A percentile compares a stretch with the other conserved stretches of the same genome.
Evolutionary conservation across 352 stramenopile genomes (phyloP).

Genomic region (Detonula confervacea): DNA sequence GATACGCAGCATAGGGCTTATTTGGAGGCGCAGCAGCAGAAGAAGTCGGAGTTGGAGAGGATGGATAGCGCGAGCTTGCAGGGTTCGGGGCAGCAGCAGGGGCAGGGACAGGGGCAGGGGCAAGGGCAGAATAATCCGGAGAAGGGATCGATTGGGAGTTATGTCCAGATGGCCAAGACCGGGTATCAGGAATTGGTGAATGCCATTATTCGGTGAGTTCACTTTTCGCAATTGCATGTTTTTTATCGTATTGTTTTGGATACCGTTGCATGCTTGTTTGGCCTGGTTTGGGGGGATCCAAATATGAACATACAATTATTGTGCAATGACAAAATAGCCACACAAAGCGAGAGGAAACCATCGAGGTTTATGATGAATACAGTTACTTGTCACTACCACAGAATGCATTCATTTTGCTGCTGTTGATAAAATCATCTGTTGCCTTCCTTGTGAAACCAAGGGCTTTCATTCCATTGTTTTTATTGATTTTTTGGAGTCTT

Average conservation of each 20-base stretch:
- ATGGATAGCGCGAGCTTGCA: neutral
- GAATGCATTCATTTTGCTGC: neutral
- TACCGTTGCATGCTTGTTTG: neutral
- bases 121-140: too few relatives aligned
- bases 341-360: neutral
- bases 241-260: neutral
- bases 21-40: conserved; percentile 9
- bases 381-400: conserved; percentile 1
- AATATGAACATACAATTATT: too few relatives aligned
- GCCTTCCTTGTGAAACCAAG: conserved; percentile 2
- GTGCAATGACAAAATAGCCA: neutral
- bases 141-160: conserved; percentile 44
- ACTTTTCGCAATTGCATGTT: too few relatives aligned
- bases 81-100: neutral
- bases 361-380: conserved; percentile 2
- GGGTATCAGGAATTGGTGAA: conserved; percentile 92
- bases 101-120: neutral
- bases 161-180: conserved; percentile 60
- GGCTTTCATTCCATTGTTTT: neutral
- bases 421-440: neutral
- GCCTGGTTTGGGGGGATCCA: neutral
- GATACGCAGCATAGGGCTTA: conserved; percentile 43
- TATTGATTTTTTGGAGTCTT: too few relatives aligned
- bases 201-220: conserved; percentile 84
- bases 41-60: conserved; percentile 12